phyloP scores from a whole-genome alignment of 345 rosid species.

The Capsella bursapastoris region DNA sequence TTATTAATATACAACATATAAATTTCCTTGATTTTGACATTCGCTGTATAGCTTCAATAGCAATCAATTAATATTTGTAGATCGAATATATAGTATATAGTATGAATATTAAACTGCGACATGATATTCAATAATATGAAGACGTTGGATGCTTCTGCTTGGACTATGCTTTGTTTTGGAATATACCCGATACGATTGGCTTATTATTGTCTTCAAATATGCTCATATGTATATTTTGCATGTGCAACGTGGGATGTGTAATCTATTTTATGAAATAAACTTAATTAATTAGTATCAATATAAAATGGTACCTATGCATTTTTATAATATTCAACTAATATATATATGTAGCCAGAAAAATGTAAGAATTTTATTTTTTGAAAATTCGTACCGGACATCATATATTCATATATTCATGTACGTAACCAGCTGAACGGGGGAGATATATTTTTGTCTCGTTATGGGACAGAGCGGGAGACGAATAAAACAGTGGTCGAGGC shows the following conservation, averaged over 20 bases:
- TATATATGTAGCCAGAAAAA: background rate
- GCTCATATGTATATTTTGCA: slow-evolving; percentile 17
- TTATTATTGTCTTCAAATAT: slow-evolving; percentile 29
- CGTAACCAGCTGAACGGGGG: background rate
- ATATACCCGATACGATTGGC: slow-evolving; percentile 36
- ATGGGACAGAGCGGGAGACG: background rate
- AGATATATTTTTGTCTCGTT: background rate
- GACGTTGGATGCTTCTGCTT: slow-evolving; percentile 39
- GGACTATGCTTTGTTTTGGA: slow-evolving; percentile 33
- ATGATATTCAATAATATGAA: slow-evolving; percentile 23
- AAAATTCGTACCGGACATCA: background rate
- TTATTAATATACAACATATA: slow-evolving; percentile 1
- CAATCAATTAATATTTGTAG: background rate
- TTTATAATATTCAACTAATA: background rate
- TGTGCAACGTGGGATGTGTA: slow-evolving; percentile 40
- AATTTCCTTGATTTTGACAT: slow-evolving; percentile 18
- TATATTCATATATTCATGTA: background rate
- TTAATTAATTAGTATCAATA: background rate
- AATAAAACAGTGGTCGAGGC: background rate
- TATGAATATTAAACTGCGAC: slow-evolving; percentile 7
- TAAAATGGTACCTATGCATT: slow-evolving; percentile 1
- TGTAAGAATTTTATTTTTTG: background rate
- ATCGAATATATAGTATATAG: background rate
- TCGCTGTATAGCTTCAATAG: slow-evolving; percentile 4
- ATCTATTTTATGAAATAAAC: slow-evolving; percentile 1